A percentile compares a stretch with the other conserved stretches of the same genome.
Conservation (phyloP, 176 grass and related monocot species). For the Otatea glauca region DNA sequence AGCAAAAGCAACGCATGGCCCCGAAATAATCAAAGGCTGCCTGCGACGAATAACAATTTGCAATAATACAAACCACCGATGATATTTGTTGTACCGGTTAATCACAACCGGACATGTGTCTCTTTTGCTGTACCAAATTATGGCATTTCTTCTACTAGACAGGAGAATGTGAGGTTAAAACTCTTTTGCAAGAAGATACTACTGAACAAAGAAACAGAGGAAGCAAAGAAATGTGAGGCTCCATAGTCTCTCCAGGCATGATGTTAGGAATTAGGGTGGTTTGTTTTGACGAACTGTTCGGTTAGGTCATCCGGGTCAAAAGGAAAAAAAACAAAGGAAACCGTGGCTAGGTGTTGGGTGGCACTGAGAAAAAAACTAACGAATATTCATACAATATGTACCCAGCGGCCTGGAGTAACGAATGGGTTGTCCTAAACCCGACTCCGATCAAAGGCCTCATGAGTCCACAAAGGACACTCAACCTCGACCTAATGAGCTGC, state of each 20-base stretch:
- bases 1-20: background rate
- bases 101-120: constrained; percentile 1
- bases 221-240: background rate
- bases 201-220: background rate
- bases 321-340: no score
- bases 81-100: background rate
- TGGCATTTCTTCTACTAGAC: background rate
- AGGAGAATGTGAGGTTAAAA: background rate
- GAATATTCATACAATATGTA: no score
- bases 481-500: no score
- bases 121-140: background rate
- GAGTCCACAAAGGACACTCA: no score
- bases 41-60: background rate
- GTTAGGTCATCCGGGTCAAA: background rate
- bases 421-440: no score
- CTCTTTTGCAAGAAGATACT: background rate
- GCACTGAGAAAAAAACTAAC: no score
- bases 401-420: no score
- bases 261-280: background rate
- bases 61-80: no score
- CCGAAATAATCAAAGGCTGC: background rate
- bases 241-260: background rate
- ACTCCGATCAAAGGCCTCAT: no score
- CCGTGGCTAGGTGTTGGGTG: no score
- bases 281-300: background rate